Conservation (phyloP, 2,329 filamentous ascomycete species). For the Fusarium hainanense region DNA sequence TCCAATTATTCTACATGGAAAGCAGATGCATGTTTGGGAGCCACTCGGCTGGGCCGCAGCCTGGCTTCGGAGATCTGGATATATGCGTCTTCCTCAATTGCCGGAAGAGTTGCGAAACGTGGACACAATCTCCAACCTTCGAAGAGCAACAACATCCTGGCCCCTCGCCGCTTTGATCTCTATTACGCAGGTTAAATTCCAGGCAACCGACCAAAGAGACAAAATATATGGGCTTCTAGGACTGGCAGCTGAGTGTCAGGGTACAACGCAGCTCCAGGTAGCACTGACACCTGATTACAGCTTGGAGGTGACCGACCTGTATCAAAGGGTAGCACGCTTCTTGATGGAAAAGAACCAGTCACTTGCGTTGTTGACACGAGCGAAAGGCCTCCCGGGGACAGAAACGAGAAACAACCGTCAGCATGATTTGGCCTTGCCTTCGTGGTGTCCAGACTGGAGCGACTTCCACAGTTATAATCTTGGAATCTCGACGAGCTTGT, state of each 20-base stretch:
- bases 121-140: not conserved
- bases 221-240: rapidly evolving
- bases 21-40: rapidly evolving
- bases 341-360: not conserved
- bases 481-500: not conserved
- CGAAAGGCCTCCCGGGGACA: rapidly evolving
- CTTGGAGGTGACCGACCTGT: rapidly evolving
- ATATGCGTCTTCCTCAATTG: not conserved
- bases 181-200: not conserved
- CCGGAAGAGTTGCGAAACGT: not conserved
- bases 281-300: not conserved
- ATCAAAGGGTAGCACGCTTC: not conserved
- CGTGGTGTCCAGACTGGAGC: not conserved
- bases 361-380: not conserved
- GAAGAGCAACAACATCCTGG: rapidly evolving
- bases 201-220: not conserved
- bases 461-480: not conserved
- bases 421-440: not conserved
- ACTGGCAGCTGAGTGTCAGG: rapidly evolving
- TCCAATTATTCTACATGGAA: not conserved
- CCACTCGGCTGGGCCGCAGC: rapidly evolving
- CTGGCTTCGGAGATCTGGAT: not conserved
- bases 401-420: not conserved
- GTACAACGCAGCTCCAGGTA: rapidly evolving
- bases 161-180: not conserved